These are phyloP conservation scores for Fragaria vesca DNA, from an alignment of 306 rosid genomes.

Conservation along the genomic window DNA sequence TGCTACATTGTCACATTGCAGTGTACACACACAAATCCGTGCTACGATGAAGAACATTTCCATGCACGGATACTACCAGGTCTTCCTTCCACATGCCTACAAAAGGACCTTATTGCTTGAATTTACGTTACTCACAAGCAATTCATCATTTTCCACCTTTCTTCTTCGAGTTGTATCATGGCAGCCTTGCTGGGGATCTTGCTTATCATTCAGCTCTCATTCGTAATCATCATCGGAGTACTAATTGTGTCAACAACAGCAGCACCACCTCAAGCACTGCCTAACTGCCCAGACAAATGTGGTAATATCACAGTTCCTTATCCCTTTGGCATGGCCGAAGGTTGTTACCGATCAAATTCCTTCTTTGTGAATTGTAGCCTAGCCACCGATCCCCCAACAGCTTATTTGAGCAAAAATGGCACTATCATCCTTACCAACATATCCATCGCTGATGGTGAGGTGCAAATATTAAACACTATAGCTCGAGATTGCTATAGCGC, in stretches of 20 bases:
- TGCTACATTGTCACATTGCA: background rate
- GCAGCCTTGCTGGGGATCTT: background rate
- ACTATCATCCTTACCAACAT: background rate
- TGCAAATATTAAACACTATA: background rate
- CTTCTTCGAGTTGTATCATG: background rate
- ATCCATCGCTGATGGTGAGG: constrained; percentile 1
- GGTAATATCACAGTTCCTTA: constrained; percentile 6
- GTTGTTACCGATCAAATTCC: background rate
- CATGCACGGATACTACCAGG: background rate
- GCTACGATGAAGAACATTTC: background rate
- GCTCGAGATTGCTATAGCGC: background rate
- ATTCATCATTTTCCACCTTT: background rate
- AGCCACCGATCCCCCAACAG: background rate
- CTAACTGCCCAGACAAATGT: background rate
- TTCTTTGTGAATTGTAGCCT: background rate
- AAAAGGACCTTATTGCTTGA: background rate
- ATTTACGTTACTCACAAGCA: background rate
- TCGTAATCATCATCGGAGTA: background rate
- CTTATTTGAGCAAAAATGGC: background rate
- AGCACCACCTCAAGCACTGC: background rate
- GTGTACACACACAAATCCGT: background rate
- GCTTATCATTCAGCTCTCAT: background rate
- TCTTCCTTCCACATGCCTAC: background rate
- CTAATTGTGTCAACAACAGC: background rate
- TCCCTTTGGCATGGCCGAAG: background rate